Percentiles rank a stretch among this genome's conserved stretches.
Conservation (phyloP, 2,329 filamentous ascomycete species). For the Rugonectria rugulosa region DNA sequence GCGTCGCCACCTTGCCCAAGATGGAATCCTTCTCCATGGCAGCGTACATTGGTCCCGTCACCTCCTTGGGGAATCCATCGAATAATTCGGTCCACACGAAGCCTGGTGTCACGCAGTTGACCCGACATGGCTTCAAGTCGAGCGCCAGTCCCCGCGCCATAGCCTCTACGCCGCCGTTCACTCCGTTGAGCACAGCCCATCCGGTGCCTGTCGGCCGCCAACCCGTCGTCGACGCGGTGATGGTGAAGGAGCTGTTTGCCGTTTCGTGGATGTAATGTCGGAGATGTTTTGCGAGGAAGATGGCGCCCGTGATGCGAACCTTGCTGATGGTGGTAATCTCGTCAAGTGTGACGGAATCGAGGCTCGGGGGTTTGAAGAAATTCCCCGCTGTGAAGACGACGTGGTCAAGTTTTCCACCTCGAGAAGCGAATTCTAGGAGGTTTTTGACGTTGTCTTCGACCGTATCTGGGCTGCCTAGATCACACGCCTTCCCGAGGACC, state of each 20-base stretch:
- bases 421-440: constrained; percentile 53
- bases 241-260: constrained; percentile 57
- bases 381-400: constrained; percentile 65
- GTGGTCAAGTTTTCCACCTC: constrained; percentile 61
- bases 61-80: constrained; percentile 26
- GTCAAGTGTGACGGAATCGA: constrained; percentile 51
- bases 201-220: constrained; percentile 57
- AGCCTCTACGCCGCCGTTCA: constrained; percentile 59
- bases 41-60: constrained; percentile 17
- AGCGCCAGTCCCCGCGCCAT: constrained; percentile 65
- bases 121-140: constrained; percentile 68
- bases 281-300: constrained; percentile 61
- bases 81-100: constrained; percentile 55
- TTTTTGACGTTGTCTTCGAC: constrained; percentile 55
- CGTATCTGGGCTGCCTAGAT: constrained; percentile 25
- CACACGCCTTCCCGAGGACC: constrained; percentile 33
- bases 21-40: constrained; percentile 24
- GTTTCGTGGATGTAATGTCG: constrained; percentile 51
- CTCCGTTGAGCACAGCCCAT: constrained; percentile 58
- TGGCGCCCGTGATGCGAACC: constrained; percentile 58
- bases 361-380: constrained; percentile 42
- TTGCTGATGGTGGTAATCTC: constrained; percentile 51
- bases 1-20: constrained; percentile 37
- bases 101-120: constrained; percentile 69
- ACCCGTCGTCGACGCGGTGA: constrained; percentile 62